phyloP scores from a whole-genome alignment of 129 eudicot species.

The Kitagawia praeruptora region DNA sequence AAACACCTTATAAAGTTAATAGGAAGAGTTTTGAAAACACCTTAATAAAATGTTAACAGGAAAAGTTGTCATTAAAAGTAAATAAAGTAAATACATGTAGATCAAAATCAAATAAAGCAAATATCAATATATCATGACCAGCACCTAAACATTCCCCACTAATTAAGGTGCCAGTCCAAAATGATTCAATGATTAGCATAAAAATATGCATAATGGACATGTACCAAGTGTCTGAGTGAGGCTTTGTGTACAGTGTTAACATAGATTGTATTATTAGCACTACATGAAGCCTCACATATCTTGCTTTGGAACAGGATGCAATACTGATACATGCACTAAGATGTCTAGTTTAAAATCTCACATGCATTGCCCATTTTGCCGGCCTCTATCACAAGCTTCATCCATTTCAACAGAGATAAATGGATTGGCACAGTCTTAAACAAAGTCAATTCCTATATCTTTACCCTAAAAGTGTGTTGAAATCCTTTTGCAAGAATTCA shows the following conservation, averaged over 20 bases:
- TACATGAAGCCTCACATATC: neutral
- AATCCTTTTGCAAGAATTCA: neutral
- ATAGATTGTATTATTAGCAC: neutral
- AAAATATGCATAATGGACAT: neutral
- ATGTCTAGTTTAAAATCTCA: too few relatives aligned
- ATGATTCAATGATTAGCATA: neutral
- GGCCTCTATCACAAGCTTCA: neutral
- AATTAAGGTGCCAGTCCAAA: neutral
- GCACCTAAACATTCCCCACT: neutral
- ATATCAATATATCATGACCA: neutral
- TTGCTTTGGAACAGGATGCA: neutral
- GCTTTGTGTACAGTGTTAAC: neutral
- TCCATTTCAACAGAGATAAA: too few relatives aligned
- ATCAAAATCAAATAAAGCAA: neutral
- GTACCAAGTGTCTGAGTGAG: neutral
- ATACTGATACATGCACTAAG: neutral
- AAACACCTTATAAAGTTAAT: neutral
- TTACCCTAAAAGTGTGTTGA: neutral
- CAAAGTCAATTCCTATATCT: too few relatives aligned
- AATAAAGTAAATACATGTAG: neutral
- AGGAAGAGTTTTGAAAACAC: neutral
- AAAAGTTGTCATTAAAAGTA: neutral
- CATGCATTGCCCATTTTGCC: neutral
- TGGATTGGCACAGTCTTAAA: too few relatives aligned
- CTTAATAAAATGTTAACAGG: neutral